Evolutionary conservation across 139 green algal species (phyloP).

Genomic region (Eudorina sp.): DNA sequence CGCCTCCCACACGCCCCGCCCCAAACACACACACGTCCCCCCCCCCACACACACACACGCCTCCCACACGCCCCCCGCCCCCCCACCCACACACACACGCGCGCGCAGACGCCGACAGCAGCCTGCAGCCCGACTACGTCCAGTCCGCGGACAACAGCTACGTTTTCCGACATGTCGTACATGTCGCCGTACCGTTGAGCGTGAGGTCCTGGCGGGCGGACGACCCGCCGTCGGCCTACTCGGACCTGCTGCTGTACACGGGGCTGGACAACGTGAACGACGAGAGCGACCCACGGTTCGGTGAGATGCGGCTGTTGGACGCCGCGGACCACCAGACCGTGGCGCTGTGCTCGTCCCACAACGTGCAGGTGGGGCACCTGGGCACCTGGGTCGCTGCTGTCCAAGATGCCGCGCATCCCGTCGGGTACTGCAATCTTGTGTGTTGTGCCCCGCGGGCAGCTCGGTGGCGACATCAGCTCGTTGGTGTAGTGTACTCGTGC

Average conservation of each 20-base stretch:
- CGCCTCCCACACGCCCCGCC: too few relatives aligned
- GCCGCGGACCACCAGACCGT: not conserved
- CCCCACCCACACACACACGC: too few relatives aligned
- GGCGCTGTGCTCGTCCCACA: not conserved
- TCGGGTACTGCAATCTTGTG: too few relatives aligned
- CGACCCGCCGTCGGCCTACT: not conserved
- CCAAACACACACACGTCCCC: too few relatives aligned
- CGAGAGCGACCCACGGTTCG: not conserved
- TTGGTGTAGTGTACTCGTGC: too few relatives aligned
- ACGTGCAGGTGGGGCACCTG: not conserved
- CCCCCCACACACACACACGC: too few relatives aligned
- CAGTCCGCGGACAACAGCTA: not conserved
- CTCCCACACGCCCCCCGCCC: too few relatives aligned
- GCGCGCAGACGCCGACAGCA: constrained; percentile 30
- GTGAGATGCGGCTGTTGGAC: not conserved
- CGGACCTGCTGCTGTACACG: not conserved
- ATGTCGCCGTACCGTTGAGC: not conserved
- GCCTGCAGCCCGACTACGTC: not conserved
- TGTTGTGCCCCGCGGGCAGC: too few relatives aligned
- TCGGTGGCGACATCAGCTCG: too few relatives aligned
- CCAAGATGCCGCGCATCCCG: too few relatives aligned
- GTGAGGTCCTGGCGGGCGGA: not conserved
- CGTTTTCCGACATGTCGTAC: not conserved
- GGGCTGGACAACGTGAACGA: not conserved
- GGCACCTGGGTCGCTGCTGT: too few relatives aligned